A percentile compares a stretch with the other conserved stretches of the same genome.
Conservation (phyloP, 2,329 filamentous ascomycete species). For the Stemphylium lycopersici region DNA sequence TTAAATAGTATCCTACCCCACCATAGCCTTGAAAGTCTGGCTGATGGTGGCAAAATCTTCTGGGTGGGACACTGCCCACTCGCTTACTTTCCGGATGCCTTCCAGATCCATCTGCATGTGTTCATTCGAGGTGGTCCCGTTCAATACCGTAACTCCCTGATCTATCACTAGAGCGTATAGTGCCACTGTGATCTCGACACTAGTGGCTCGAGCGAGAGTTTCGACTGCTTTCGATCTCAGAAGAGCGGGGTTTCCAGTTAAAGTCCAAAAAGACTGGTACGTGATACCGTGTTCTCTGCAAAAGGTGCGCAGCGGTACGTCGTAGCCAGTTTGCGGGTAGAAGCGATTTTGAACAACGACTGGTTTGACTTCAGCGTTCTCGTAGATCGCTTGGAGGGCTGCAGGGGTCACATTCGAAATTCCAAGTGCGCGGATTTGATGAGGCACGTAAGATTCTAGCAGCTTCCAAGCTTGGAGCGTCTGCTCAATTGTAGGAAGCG, state of each 20-base stretch:
- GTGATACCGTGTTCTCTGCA: constrained; percentile 60
- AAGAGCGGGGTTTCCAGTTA: constrained; percentile 64
- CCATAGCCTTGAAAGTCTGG: constrained; percentile 24
- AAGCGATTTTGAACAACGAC: constrained; percentile 80
- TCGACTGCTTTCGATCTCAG: constrained; percentile 56
- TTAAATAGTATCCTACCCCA: neutral
- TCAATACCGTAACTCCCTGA: constrained; percentile 58
- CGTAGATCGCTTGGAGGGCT: constrained; percentile 61
- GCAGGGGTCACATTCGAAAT: constrained; percentile 75
- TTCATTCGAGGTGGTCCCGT: constrained; percentile 61
- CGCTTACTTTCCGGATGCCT: constrained; percentile 50
- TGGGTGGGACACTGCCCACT: constrained; percentile 55
- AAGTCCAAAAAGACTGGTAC: constrained; percentile 67
- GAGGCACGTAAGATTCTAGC: constrained; percentile 70
- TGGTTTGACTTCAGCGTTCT: constrained; percentile 57
- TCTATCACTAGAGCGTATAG: constrained; percentile 64
- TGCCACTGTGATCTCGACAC: constrained; percentile 55
- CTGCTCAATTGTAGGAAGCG: constrained; percentile 56
- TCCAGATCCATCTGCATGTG: constrained; percentile 62
- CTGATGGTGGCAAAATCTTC: constrained; percentile 55
- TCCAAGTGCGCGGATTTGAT: constrained; percentile 69
- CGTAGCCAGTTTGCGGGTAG: constrained; percentile 64
- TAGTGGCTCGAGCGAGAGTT: constrained; percentile 54
- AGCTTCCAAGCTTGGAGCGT: constrained; percentile 70
- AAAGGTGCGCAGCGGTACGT: constrained; percentile 64